Evolutionary conservation across 148 eudicot species (phyloP), one percentile per base, ranked within the genome.

Genomic region (Chenopodium formosanum): DNA sequence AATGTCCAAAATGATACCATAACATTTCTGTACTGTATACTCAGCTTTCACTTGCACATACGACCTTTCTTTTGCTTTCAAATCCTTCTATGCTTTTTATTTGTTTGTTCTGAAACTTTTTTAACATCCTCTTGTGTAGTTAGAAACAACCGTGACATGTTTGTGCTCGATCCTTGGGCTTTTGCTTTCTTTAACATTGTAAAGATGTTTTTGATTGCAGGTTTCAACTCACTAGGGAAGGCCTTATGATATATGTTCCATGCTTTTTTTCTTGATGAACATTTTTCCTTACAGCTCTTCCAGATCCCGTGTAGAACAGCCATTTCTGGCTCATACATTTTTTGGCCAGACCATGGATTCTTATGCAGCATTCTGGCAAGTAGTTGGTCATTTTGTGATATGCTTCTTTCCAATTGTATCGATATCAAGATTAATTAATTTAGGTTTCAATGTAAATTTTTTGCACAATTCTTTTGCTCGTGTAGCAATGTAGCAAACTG

Each of bases 351-450:
- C 80, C 20, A 46, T 75, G 73, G 40, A 62, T 60, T 47, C 48
- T 10, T 50, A 64, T 31, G 40, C 78, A 73, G 64, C 79, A 70
- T 56, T 80, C 70, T 75, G 64, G 64, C 44, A 6, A 40, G 73
- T 32, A 79, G 70, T 27, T 79, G 9, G 70, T 65, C 67, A 48
- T 60, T 53, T 60, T 70, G 71, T 79, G 70, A 70, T 11, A 50
- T 71, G 78, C 46, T 75, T 40, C 69, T 23, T 19, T 34, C 46
- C 62, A 75, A 75, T 75, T 84, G 86, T 84, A 71, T 80, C 70
- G 37, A 48, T 40, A 34, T 70, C 17, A 62, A 70, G 34, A 20
- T 58, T 16, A 50, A 74, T 47, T 47, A 63, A 44, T 40, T 79
- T 4, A 50, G 76, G 74, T 71, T 66, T 34, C 14, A 27, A 58